Percentiles rank a stretch among this genome's conserved stretches.
Conservation (phyloP, 805 yeast species). For the Saccharomycopsis guyanensis region DNA sequence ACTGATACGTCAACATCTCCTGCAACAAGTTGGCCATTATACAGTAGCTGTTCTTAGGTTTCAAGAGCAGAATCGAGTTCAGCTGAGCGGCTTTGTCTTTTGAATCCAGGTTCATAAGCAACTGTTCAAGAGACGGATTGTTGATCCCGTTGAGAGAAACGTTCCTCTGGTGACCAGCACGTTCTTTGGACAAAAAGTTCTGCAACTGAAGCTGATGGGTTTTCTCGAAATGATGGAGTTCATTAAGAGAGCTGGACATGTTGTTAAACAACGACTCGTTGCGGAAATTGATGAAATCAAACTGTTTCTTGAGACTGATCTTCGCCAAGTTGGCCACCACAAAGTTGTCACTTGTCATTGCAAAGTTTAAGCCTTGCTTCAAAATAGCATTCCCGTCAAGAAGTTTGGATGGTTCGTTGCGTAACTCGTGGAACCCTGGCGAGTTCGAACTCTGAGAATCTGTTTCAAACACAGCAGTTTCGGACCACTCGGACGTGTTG, state of each 20-base stretch:
- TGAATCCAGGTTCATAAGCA: no score
- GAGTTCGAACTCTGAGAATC: not conserved
- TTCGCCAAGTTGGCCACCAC: conserved; percentile 9
- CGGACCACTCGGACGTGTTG: conserved; percentile 6
- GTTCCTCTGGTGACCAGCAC: not conserved
- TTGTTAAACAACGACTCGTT: conserved; percentile 16
- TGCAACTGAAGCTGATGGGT: conserved; percentile 2
- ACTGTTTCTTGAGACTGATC: conserved; percentile 14
- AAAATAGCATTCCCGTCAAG: conserved; percentile 14
- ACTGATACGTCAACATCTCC: conserved; percentile 1
- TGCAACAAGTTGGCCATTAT: not conserved
- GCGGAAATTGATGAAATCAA: conserved; percentile 13
- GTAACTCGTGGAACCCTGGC: no score
- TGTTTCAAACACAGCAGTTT: not conserved
- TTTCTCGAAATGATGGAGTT: conserved; percentile 6
- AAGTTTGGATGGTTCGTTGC: not conserved
- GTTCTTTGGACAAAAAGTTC: not conserved
- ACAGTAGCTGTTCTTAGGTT: conserved; percentile 1
- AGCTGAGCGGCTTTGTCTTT: not conserved
- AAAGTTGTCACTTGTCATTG: conserved; percentile 8
- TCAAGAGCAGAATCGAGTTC: not conserved
- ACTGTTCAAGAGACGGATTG: not conserved
- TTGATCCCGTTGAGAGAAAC: not conserved
- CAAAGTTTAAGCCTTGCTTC: conserved; percentile 16
- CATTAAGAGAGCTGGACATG: conserved; percentile 10